Conservation (phyloP, 768 basidiomycete genomes). For the Lactarius tabidus region DNA sequence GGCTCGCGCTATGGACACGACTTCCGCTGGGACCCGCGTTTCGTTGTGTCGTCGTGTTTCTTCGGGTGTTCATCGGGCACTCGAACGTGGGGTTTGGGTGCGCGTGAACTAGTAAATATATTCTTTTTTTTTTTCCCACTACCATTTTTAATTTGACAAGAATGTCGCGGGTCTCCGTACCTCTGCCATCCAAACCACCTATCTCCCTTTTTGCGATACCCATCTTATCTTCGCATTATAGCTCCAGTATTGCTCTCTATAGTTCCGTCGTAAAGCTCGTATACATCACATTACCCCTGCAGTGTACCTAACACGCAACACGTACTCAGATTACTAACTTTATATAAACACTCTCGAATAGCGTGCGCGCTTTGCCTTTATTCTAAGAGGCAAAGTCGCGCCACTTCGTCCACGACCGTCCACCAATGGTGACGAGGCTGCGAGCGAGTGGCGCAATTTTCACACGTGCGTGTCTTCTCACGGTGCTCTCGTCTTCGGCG, state of each 20-base stretch:
- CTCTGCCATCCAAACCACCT: neutral
- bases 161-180: neutral
- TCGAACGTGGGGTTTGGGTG: constrained; percentile 8
- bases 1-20: constrained; percentile 31
- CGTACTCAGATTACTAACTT: neutral
- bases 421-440: too few relatives aligned
- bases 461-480: too few relatives aligned
- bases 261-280: neutral
- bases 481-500: too few relatives aligned
- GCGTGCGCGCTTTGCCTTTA: too few relatives aligned
- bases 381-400: too few relatives aligned
- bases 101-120: neutral
- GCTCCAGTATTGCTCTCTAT: too few relatives aligned
- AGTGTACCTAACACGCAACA: too few relatives aligned
- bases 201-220: neutral
- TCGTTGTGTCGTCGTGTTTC: constrained; percentile 29
- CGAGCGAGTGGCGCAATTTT: too few relatives aligned
- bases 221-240: neutral
- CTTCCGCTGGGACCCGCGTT: constrained; percentile 28
- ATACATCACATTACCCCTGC: too few relatives aligned
- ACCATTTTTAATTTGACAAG: neutral
- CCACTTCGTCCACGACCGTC: too few relatives aligned
- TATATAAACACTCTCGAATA: too few relatives aligned
- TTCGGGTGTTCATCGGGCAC: constrained; percentile 31
- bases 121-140: neutral